These are phyloP conservation scores for Oryza punctata DNA, from an alignment of 176 grass and related monocot genomes.

Conservation along the genomic window DNA sequence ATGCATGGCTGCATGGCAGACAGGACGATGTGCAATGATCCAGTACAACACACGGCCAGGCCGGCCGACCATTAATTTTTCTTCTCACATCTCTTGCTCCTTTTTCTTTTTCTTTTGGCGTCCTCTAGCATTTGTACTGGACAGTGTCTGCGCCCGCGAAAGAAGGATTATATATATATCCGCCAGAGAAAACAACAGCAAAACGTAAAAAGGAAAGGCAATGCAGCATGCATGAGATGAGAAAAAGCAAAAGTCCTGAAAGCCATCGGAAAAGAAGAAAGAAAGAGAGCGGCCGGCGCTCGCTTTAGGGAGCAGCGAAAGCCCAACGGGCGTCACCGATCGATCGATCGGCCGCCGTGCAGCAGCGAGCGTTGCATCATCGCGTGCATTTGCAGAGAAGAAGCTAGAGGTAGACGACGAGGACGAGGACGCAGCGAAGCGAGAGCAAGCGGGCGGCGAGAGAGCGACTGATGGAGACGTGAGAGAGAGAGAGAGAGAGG, in stretches of 20 bases:
- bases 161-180: background rate
- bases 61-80: background rate
- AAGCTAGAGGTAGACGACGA: background rate
- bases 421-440: background rate
- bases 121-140: constrained; percentile 26
- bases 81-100: background rate
- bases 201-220: background rate
- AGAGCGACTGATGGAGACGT: background rate
- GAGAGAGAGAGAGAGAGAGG: background rate
- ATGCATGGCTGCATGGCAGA: constrained; percentile 10
- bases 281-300: background rate
- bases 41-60: background rate
- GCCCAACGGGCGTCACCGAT: background rate
- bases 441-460: background rate
- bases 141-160: constrained; percentile 33
- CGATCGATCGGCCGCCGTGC: background rate
- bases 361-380: background rate
- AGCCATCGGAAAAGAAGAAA: background rate
- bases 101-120: background rate
- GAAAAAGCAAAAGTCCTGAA: background rate
- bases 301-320: constrained; percentile 46
- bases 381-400: background rate
- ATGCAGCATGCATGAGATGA: background rate
- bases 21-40: background rate
- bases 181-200: background rate